phyloP scores from a whole-genome alignment of 2,329 filamentous ascomycete species.

The Cladophialophora bantiana region DNA sequence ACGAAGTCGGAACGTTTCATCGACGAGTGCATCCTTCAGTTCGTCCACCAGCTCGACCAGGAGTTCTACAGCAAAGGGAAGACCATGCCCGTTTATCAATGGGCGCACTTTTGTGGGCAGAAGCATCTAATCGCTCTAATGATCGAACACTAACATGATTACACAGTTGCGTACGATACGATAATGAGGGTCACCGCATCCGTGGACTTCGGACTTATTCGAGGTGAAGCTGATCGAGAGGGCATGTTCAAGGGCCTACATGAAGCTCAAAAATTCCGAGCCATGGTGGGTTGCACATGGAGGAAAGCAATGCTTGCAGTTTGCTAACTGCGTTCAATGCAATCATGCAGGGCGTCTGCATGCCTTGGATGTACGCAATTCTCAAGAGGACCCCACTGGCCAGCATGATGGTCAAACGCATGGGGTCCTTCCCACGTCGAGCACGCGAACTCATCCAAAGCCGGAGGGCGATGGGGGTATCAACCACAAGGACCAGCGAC shows the following conservation, averaged over 20 bases:
- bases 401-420: constrained; percentile 43
- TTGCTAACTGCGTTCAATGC: not conserved
- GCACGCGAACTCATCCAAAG: constrained; percentile 48
- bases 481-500: constrained; percentile 15
- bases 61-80: not conserved
- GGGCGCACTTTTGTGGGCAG: not conserved
- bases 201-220: constrained; percentile 14
- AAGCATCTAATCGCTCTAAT: not conserved
- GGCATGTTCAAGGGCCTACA: constrained; percentile 19
- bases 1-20: constrained; percentile 1
- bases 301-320: not conserved
- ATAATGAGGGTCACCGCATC: constrained; percentile 20
- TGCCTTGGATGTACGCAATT: constrained; percentile 3
- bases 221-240: constrained; percentile 19
- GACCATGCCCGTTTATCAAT: constrained; percentile 17
- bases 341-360: not conserved
- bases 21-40: constrained; percentile 3
- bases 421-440: constrained; percentile 46
- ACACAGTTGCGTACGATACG: constrained; percentile 17
- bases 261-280: constrained; percentile 17
- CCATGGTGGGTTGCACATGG: constrained; percentile 3
- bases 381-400: constrained; percentile 2
- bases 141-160: not conserved
- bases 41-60: not conserved
- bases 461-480: constrained; percentile 14